Conservation (phyloP, 2,329 filamentous ascomycete genomes). For the Phialophora expanda region DNA sequence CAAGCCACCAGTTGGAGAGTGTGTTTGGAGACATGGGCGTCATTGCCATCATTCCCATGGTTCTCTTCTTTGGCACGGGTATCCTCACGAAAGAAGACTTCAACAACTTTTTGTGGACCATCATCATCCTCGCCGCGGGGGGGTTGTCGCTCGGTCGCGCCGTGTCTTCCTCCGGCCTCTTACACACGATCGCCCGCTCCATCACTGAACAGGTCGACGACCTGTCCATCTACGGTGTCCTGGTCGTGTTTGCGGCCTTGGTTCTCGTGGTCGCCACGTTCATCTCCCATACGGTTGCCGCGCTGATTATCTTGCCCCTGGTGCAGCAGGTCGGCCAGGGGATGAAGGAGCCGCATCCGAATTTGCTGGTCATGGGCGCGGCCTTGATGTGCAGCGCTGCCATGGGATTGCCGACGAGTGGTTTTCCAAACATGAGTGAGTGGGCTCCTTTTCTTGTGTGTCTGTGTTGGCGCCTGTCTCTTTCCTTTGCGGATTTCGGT, state of each 20-base stretch:
- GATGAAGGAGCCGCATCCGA: slow-evolving; percentile 91
- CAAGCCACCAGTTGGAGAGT: slow-evolving; percentile 82
- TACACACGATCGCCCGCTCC: slow-evolving; percentile 80
- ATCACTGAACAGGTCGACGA: slow-evolving; percentile 77
- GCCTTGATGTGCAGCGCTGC: slow-evolving; percentile 98
- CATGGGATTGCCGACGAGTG: slow-evolving; percentile 93
- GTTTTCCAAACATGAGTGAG: slow-evolving; percentile 99
- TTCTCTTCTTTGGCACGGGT: slow-evolving; percentile 94
- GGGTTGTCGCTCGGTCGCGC: slow-evolving; percentile 91
- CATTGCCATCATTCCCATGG: slow-evolving; percentile 92
- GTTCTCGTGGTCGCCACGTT: slow-evolving; percentile 96
- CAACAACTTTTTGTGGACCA: slow-evolving; percentile 99
- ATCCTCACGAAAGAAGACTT: slow-evolving; percentile 99
- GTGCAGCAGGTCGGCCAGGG: slow-evolving; percentile 81
- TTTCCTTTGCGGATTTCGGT: not conserved
- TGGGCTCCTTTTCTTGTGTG: slow-evolving; percentile 41
- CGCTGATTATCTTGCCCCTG: slow-evolving; percentile 89
- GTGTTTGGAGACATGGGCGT: slow-evolving; percentile 98
- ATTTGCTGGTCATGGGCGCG: slow-evolving; percentile 90
- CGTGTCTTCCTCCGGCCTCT: slow-evolving; percentile 87
- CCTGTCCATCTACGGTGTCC: slow-evolving; percentile 81
- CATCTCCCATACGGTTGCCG: slow-evolving; percentile 96
- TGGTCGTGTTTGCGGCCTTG: slow-evolving; percentile 81
- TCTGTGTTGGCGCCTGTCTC: not conserved
- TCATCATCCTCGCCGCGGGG: slow-evolving; percentile 92